Evolutionary conservation across 495 filamentous ascomycete genomes (phyloP), one percentile per base, ranked within the genome.

Genomic region (Penicillium bovifimosum): DNA sequence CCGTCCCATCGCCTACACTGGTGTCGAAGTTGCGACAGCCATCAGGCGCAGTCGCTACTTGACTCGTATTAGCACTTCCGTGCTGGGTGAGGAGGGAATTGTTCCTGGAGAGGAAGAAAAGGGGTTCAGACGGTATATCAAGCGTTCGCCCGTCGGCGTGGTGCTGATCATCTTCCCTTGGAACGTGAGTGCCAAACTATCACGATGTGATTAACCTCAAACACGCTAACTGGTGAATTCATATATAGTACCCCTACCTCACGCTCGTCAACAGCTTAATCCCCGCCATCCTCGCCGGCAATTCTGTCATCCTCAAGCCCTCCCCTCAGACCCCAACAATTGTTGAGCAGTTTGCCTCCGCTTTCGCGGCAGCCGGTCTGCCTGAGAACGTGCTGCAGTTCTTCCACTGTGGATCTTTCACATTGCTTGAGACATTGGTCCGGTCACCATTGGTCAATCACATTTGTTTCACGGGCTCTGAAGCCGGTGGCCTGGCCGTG

Each of bases 381-480:
- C 87, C 88, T 4, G 60, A 81, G 31, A 84, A 88, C 26, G 88
- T 95, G 33, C 79, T 96, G 33, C 91, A 96, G 67, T 91, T 86
- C 55, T 88, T 95, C 68, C 91, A 96, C 72, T 86, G 84, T 58
- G 91, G 91, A 8, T 87, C 87, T 35, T 76, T 82, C 16, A 62
- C 71, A 29, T 76, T 81, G 33, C 81, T 96, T 48, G 86, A 92
- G 65, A 74, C 79, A 1, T 68, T 96, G 17, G 78, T 91, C 29
- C 74, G 81, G n/a, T 79, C 86, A 39, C 86, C 89, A 0, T 78
- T 83, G 50, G 78, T 96, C 49, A 74, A 81, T 31, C 74, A 88
- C 9, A 80, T 96, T 36, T 91, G 88, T 69, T 96, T 96, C 66
- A 96, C 91, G 2, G 91, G 91, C n/a, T 96, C 91, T 5, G 88